phyloP scores from a whole-genome alignment of 1,139 yeast genomes.

The Casaregolazyma lundiana region DNA sequence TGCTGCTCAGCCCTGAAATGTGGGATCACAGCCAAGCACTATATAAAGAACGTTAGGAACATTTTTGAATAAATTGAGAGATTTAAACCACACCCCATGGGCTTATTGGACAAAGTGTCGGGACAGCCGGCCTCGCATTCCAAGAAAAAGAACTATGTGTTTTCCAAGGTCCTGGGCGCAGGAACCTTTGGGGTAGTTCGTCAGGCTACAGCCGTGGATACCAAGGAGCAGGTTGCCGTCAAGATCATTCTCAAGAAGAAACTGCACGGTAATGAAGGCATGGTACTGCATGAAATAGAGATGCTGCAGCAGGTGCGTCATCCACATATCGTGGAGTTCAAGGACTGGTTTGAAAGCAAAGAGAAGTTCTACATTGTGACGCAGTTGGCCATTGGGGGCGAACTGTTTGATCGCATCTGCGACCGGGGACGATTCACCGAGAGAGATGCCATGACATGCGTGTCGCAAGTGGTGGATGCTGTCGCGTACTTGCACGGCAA shows the following conservation, averaged over 20 bases:
- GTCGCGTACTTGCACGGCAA: slow-evolving; percentile 64
- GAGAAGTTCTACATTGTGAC: slow-evolving; percentile 44
- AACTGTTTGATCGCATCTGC: slow-evolving; percentile 77
- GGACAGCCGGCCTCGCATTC: slow-evolving; percentile 72
- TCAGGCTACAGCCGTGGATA: slow-evolving; percentile 56
- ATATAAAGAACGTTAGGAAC: not conserved
- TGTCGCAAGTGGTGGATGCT: slow-evolving; percentile 69
- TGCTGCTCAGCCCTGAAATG: not conserved
- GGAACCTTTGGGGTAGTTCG: slow-evolving; percentile 90
- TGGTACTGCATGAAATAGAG: slow-evolving; percentile 71
- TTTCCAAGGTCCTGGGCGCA: slow-evolving; percentile 82
- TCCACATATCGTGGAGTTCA: slow-evolving; percentile 76
- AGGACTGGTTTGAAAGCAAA: slow-evolving; percentile 85
- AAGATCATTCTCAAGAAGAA: slow-evolving; percentile 81
- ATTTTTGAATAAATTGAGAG: not conserved
- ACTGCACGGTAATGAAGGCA: slow-evolving; percentile 65
- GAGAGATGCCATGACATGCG: slow-evolving; percentile 68
- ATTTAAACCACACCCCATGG: slow-evolving; percentile 1
- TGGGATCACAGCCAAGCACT: not conserved
- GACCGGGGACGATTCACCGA: slow-evolving; percentile 77
- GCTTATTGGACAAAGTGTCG: slow-evolving; percentile 41
- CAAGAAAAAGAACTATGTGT: slow-evolving; percentile 59
- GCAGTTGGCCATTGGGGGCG: slow-evolving; percentile 86
- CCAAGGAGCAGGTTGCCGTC: slow-evolving; percentile 74
- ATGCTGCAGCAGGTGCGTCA: slow-evolving; percentile 62